These are phyloP conservation scores for Tephrocybe sp. DNA, from an alignment of 768 basidiomycete genomes.

Conservation along the genomic window DNA sequence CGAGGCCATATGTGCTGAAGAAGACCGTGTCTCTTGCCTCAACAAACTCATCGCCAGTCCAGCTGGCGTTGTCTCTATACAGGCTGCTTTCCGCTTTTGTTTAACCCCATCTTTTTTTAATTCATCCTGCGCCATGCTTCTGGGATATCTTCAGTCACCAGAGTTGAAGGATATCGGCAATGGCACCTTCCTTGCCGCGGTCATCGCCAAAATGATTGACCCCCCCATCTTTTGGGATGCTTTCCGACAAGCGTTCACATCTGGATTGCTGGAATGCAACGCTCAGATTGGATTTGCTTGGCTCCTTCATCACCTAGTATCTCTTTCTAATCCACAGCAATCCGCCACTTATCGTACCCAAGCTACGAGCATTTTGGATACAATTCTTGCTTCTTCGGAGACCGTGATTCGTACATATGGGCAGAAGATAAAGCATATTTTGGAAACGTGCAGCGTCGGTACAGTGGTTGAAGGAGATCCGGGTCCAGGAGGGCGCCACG, in stretches of 20 bases:
- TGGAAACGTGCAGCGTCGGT: slow-evolving; percentile 25
- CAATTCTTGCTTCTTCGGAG: slow-evolving; percentile 26
- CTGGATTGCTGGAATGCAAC: slow-evolving; percentile 21
- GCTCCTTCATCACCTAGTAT: slow-evolving; percentile 38
- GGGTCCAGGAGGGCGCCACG: slow-evolving; percentile 65
- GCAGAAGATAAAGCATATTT: slow-evolving; percentile 23
- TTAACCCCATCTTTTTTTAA: slow-evolving; percentile 36
- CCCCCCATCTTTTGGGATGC: slow-evolving; percentile 47
- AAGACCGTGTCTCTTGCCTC: slow-evolving; percentile 36
- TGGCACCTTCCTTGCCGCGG: slow-evolving; percentile 35
- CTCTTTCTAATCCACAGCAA: slow-evolving; percentile 15
- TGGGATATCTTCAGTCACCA: slow-evolving; percentile 35
- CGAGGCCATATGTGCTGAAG: slow-evolving; percentile 34
- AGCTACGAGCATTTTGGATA: slow-evolving; percentile 24
- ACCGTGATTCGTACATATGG: slow-evolving; percentile 22
- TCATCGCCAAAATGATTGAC: slow-evolving; percentile 38
- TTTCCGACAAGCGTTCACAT: slow-evolving; percentile 30
- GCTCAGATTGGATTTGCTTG: slow-evolving; percentile 33
- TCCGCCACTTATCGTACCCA: slow-evolving; percentile 29
- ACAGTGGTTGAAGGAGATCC: slow-evolving; percentile 21
- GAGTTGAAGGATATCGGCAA: slow-evolving; percentile 30
- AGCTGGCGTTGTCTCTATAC: slow-evolving; percentile 34
- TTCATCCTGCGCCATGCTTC: slow-evolving; percentile 27
- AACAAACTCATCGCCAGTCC: slow-evolving; percentile 32
- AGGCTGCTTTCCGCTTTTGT: slow-evolving; percentile 37